phyloP scores from a whole-genome alignment of 1,284 basidiomycete genomes.

The Tylopilus orsonianus region DNA sequence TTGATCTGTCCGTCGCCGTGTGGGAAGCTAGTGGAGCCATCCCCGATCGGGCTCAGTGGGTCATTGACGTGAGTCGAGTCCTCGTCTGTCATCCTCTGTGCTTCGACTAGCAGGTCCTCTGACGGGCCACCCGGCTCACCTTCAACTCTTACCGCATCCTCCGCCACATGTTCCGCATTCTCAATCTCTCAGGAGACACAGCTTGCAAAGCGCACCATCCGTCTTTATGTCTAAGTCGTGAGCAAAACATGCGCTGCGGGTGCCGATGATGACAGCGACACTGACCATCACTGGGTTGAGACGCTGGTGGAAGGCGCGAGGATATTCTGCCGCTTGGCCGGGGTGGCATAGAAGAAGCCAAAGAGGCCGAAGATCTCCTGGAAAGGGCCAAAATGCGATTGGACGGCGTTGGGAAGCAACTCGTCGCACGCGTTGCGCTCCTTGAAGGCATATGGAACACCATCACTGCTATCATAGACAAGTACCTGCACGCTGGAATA shows the following conservation, averaged over 20 bases:
- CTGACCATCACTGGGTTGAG: conserved; percentile 67
- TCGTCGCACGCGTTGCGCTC: conserved; percentile 56
- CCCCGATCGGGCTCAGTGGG: conserved; percentile 65
- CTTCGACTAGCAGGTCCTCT: conserved; percentile 58
- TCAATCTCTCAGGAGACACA: conserved; percentile 63
- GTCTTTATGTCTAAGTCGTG: conserved; percentile 83
- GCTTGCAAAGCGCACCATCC: conserved; percentile 75
- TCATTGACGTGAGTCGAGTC: conserved; percentile 60
- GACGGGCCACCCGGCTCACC: conserved; percentile 89
- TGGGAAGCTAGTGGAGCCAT: conserved; percentile 74
- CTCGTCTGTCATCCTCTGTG: background rate
- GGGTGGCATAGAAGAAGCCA: conserved; percentile 48
- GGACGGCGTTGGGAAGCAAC: conserved; percentile 42
- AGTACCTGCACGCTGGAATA: conserved; percentile 4
- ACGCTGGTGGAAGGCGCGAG: conserved; percentile 71
- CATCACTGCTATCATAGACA: conserved; percentile 62
- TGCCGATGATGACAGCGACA: conserved; percentile 51
- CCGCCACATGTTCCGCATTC: conserved; percentile 77
- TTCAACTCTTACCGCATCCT: conserved; percentile 87
- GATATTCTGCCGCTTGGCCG: conserved; percentile 60
- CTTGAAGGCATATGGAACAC: conserved; percentile 68
- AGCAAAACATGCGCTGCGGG: conserved; percentile 59
- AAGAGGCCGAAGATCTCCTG: conserved; percentile 58
- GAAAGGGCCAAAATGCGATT: conserved; percentile 56
- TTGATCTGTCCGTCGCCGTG: conserved; percentile 76